A percentile compares a stretch with the other conserved stretches of the same genome.
These are phyloP conservation scores for Tetrahymena thermophila DNA, from an alignment of 73 alveolate genomes.

Conservation along the genomic window DNA sequence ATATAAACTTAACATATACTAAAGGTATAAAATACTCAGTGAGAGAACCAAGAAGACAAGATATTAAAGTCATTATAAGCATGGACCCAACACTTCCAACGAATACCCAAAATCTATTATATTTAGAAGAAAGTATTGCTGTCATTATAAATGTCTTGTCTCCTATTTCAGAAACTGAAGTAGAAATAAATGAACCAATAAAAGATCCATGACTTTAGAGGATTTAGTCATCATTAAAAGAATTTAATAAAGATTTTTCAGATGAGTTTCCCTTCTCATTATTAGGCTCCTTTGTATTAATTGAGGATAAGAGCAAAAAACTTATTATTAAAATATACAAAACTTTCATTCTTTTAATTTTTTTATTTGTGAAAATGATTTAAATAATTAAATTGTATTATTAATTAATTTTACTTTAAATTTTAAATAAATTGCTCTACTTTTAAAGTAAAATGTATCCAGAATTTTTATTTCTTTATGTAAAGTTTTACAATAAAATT, in stretches of 20 bases:
- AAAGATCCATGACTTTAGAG: not conserved
- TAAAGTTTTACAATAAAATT: no score
- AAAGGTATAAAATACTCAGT: not conserved
- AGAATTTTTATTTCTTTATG: not conserved
- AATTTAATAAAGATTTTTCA: not conserved
- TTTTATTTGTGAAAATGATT: not conserved
- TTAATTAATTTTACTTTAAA: no score
- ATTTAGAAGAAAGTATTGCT: conserved; percentile 5
- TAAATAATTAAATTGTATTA: no score
- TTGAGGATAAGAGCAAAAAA: not conserved
- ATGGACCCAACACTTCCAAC: not conserved
- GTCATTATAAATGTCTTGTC: conserved; percentile 12
- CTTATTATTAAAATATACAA: not conserved
- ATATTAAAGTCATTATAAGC: conserved; percentile 4
- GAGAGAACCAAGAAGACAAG: conserved; percentile 10
- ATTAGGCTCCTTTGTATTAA: not conserved
- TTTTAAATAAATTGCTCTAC: not conserved
- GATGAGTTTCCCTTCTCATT: not conserved
- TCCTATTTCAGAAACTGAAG: conserved; percentile 14
- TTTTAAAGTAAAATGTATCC: not conserved
- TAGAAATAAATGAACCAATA: not conserved
- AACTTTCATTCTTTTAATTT: not conserved
- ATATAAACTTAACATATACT: not conserved
- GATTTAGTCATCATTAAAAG: not conserved
- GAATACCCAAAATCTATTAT: conserved; percentile 6